Conservation (phyloP, 352 stramenopile genomes). For the Globisporangium nagaii region DNA sequence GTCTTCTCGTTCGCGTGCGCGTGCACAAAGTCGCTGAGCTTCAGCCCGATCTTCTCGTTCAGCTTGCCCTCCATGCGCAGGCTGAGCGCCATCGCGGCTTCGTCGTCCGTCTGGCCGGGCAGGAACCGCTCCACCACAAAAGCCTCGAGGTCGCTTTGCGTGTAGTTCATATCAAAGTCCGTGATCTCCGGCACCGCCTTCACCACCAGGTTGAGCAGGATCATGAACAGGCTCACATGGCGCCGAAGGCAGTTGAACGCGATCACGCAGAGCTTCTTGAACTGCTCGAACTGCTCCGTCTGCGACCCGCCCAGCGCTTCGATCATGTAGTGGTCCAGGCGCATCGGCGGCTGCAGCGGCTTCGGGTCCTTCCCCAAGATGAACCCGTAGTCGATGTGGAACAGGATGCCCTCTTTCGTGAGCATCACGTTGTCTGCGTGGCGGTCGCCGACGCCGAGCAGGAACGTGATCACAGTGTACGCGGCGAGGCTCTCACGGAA, state of each 20-base stretch:
- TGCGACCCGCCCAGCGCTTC: conserved; percentile 76
- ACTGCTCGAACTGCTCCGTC: conserved; percentile 77
- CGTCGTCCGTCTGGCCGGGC: conserved; percentile 75
- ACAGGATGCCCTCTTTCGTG: conserved; percentile 93
- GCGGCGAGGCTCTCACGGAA: conserved; percentile 92
- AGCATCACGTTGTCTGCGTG: conserved; percentile 99
- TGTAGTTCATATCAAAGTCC: conserved; percentile 84
- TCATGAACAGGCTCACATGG: conserved; percentile 85
- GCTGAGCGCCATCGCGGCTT: conserved; percentile 73
- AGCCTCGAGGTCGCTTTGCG: conserved; percentile 74
- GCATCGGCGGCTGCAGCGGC: conserved; percentile 95
- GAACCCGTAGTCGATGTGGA: conserved; percentile 99
- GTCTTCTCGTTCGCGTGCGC: conserved; percentile 84
- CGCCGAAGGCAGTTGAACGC: conserved; percentile 83
- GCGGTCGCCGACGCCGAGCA: conserved; percentile 98
- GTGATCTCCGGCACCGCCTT: conserved; percentile 81
- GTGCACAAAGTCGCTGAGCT: conserved; percentile 85
- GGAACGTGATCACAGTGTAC: conserved; percentile 99
- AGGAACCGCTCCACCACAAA: conserved; percentile 83
- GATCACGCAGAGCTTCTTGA: conserved; percentile 84
- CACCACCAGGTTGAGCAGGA: conserved; percentile 80
- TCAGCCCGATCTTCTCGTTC: conserved; percentile 81
- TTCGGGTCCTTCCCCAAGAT: conserved; percentile 98
- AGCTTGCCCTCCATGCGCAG: conserved; percentile 84
- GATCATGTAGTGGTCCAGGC: conserved; percentile 93